Evolutionary conservation across 129 eudicot species (phyloP).

Genomic region (Helianthus tuberosus): DNA sequence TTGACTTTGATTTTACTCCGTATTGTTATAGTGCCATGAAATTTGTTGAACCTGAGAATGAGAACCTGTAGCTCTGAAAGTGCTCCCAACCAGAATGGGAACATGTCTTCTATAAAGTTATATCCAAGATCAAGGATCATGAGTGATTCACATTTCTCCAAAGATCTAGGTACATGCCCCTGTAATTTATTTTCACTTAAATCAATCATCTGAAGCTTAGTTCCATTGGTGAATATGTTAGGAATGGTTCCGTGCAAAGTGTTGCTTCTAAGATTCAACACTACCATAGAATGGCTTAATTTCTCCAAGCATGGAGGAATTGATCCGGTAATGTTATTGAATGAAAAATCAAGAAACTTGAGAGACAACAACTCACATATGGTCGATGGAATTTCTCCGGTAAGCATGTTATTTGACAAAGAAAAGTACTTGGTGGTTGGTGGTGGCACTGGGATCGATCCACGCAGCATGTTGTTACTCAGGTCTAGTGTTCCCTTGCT

Average conservation of each 20-base stretch:
- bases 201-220: background rate
- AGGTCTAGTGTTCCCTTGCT: constrained; percentile 8
- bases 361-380: constrained; percentile 5
- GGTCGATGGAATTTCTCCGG: background rate
- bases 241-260: too few relatives aligned
- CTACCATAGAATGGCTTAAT: too few relatives aligned
- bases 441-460: background rate
- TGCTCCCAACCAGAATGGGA: too few relatives aligned
- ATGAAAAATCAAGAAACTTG: background rate
- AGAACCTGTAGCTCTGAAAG: background rate
- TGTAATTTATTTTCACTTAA: background rate
- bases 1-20: too few relatives aligned
- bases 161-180: background rate
- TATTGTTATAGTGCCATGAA: background rate
- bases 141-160: background rate
- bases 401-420: too few relatives aligned
- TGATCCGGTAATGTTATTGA: too few relatives aligned
- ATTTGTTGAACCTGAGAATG: too few relatives aligned
- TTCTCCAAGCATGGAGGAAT: too few relatives aligned
- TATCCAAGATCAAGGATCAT: background rate
- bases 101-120: background rate
- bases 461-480: background rate
- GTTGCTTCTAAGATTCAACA: too few relatives aligned
- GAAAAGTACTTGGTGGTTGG: too few relatives aligned
- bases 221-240: too few relatives aligned